Conservation (phyloP, 305 asterid species). For the Caryopteris hybrid region DNA sequence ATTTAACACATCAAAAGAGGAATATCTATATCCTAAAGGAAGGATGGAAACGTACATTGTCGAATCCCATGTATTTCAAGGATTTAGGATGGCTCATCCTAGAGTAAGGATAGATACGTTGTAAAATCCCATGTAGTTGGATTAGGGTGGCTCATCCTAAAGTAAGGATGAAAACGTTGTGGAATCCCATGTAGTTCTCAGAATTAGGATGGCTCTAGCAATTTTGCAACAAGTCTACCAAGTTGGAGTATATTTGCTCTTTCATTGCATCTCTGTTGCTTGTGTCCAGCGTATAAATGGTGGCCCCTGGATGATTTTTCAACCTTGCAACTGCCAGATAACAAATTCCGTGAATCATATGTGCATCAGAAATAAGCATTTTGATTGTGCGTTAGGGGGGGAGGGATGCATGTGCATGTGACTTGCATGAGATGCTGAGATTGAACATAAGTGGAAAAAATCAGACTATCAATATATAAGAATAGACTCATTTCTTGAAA, state of each 20-base stretch:
- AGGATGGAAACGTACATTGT: background rate
- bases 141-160: background rate
- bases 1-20: background rate
- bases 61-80: background rate
- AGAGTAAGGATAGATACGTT: background rate
- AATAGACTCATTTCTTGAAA: background rate
- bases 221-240: conserved; percentile 43
- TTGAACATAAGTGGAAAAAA: background rate
- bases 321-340: conserved; percentile 61
- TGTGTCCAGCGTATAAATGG: conserved; percentile 36
- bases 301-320: conserved; percentile 69
- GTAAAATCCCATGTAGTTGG: too few relatives aligned
- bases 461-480: background rate
- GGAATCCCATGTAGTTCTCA: background rate
- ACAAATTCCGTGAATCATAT: background rate
- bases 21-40: background rate
- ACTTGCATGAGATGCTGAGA: background rate
- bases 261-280: conserved; percentile 69
- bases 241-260: conserved; percentile 49
- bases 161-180: background rate
- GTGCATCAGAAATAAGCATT: background rate
- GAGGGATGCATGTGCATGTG: too few relatives aligned
- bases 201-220: conserved; percentile 18
- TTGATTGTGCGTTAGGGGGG: too few relatives aligned
- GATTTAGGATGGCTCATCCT: background rate